Base-by-base conservation (phyloP, 257 asterid genomes). In the Ocimum tenuiflorum region DNA sequence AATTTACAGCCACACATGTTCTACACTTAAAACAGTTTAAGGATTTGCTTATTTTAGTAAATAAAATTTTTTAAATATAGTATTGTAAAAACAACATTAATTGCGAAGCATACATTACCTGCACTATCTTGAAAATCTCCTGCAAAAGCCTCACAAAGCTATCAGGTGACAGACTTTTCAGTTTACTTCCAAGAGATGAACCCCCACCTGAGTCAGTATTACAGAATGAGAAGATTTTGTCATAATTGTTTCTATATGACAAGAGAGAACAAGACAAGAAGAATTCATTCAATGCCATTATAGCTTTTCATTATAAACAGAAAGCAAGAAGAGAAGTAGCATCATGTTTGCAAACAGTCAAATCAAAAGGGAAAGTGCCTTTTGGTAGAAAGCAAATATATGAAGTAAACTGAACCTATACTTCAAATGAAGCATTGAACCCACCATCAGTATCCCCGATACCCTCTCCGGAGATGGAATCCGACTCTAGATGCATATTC, bases 91-190 rank as follows among this genome's bases (percentile, higher is more conserved):
- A 55, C n/a, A 71, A 48, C 60, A 67, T 59, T 71, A 73, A 69
- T 41, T 55, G 60, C 56, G 75, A 74, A 72, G 78, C 73, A 70
- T 75, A 81, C 91, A 76, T 87, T 92, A 94, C 99, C 97, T 82
- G 96, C 70, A 94, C 96, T 60, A 86, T 83, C 78, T 77, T 81
- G 78, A 94, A 94, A 73, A 94, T 80, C 71, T 83, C 95, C 77
- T 81, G 84, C 85, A 94, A 63, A 73, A 94, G 97, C 75, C 85
- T 89, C 76, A 90, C 83, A 78, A 94, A 94, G 75, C 95, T 70
- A 70, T 89, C 96, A 51, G 96, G 88, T 65, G 96, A 83, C 68
- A 94, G 79, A 73, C 88, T 90, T 79, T 87, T 85, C 84, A 94
- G 81, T 82, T 81, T 94, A 78, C 89, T 84, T 70, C 94, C 96